Evolutionary conservation across 2,329 filamentous ascomycete genomes (phyloP).

Genomic region (Xylaria sp.): DNA sequence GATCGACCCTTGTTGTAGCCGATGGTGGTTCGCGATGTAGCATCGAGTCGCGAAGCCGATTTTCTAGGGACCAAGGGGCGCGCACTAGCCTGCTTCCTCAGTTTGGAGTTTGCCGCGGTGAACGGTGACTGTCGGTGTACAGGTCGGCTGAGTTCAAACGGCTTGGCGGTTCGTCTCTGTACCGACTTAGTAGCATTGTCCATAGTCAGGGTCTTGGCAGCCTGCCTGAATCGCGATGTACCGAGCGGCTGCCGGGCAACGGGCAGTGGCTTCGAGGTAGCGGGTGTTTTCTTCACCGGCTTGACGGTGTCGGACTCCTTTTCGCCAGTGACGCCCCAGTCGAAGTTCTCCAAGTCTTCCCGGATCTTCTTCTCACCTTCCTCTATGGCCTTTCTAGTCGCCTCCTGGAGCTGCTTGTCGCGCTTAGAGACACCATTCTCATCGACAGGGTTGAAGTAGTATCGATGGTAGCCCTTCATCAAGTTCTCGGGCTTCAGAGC

Average conservation of each 20-base stretch:
- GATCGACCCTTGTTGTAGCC: conserved; percentile 76
- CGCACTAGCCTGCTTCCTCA: conserved; percentile 27
- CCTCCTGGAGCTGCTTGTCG: conserved; percentile 56
- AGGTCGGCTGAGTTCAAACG: conserved; percentile 22
- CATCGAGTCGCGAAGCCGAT: conserved; percentile 54
- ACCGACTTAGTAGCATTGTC: conserved; percentile 31
- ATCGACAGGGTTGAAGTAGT: conserved; percentile 58
- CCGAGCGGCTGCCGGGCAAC: conserved; percentile 36
- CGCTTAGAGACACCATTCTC: conserved; percentile 60
- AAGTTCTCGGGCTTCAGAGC: conserved; percentile 54
- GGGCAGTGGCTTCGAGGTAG: conserved; percentile 15
- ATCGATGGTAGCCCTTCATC: conserved; percentile 56
- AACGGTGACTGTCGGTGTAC: conserved; percentile 27
- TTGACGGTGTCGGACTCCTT: conserved; percentile 36
- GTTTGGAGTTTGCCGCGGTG: conserved; percentile 30
- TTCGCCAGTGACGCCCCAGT: conserved; percentile 56
- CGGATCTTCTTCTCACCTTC: conserved; percentile 63
- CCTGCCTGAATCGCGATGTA: conserved; percentile 50
- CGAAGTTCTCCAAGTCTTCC: conserved; percentile 57
- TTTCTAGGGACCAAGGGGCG: conserved; percentile 41
- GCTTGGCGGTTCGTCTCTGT: conserved; percentile 29
- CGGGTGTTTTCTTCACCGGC: conserved; percentile 23
- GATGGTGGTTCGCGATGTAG: conserved; percentile 72
- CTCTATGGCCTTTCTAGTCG: conserved; percentile 45
- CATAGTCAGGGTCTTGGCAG: conserved; percentile 49